phyloP scores from a whole-genome alignment of 352 stramenopile species.

The Globisporangium paroecandrum region DNA sequence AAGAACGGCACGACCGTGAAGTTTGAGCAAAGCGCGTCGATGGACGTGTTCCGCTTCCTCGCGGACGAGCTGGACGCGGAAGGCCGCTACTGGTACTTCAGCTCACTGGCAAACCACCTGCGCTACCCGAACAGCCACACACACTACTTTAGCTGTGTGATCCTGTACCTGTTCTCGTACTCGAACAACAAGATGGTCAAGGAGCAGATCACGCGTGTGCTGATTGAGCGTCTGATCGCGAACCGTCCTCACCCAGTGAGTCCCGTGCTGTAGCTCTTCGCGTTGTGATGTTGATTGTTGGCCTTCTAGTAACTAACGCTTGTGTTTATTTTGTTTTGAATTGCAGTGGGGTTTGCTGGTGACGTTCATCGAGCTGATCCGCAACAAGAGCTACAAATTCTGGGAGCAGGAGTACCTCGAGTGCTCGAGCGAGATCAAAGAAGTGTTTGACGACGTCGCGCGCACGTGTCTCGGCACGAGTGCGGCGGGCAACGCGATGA shows the following conservation, averaged over 20 bases:
- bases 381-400: conserved; percentile 99
- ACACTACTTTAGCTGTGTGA: conserved; percentile 99
- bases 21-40: conserved; percentile 84
- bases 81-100: conserved; percentile 97
- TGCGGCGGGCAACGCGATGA: conserved; percentile 25
- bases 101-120: conserved; percentile 98
- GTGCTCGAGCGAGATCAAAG: conserved; percentile 98
- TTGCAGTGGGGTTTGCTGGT: conserved; percentile 93
- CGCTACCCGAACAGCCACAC: conserved; percentile 99
- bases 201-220: conserved; percentile 97
- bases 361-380: conserved; percentile 99
- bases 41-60: conserved; percentile 95
- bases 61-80: conserved; percentile 95
- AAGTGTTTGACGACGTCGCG: conserved; percentile 98
- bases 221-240: conserved; percentile 98
- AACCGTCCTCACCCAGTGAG: conserved; percentile 95
- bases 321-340: conserved; percentile 16
- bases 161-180: conserved; percentile 98
- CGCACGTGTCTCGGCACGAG: conserved; percentile 89
- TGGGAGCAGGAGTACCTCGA: conserved; percentile 98
- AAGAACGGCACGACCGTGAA: conserved; percentile 42
- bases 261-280: conserved; percentile 13
- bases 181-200: conserved; percentile 96
- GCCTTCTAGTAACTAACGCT: not conserved
- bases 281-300: conserved; percentile 1